Evolutionary conservation across 108 stramenopile genomes (phyloP), one percentile per base, ranked within the genome.

Genomic region (Nitzschia palea): DNA sequence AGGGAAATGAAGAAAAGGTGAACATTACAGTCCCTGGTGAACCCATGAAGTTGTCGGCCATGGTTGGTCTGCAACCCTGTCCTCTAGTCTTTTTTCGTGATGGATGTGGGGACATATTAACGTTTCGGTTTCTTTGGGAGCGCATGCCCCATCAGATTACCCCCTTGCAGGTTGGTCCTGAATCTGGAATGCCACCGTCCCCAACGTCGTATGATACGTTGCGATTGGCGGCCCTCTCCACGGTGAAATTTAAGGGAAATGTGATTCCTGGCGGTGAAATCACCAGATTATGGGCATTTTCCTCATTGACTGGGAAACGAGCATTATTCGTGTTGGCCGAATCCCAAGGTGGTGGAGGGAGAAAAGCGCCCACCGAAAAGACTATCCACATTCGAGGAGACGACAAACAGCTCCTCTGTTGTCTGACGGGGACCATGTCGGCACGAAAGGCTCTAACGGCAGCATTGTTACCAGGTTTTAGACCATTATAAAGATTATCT

Each of bases 61-160:
- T 86, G 67, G 58, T 68, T 33, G 67, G 79, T 36, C 55, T 93
- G 58, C 86, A 89, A 27, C 91, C 91, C 5, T 89, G 91, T 60
- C 91, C 88, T 27, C 74, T 93, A 54, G 85, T 89, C 22, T 89
- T 87, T 69, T 89, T 86, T 63, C 60, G 71, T 0, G 80, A 81
- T 47, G 70, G 80, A 40, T 65, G 65, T 50, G 90, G 90, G 8
- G 87, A 92, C 60, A 43, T 62, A 3, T 70, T 67, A 25, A 68
- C 82, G n/a, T 92, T 92, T 54, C 67, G 77, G 18, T 87, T 84
- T 57, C 71, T 89, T 23, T 92, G 90, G 90, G 59, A 73, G 22
- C 73, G 71, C 10, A 71, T 86, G 77, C 74, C 74, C 10, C 67
- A 40, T 63, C 71, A 70, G 48, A 25, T 77, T n/a, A 60, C 65